Evolutionary conservation across 2,329 filamentous ascomycete genomes (phyloP), one percentile per base, ranked within the genome.

Genomic region (Calonectria hawksworthii): DNA sequence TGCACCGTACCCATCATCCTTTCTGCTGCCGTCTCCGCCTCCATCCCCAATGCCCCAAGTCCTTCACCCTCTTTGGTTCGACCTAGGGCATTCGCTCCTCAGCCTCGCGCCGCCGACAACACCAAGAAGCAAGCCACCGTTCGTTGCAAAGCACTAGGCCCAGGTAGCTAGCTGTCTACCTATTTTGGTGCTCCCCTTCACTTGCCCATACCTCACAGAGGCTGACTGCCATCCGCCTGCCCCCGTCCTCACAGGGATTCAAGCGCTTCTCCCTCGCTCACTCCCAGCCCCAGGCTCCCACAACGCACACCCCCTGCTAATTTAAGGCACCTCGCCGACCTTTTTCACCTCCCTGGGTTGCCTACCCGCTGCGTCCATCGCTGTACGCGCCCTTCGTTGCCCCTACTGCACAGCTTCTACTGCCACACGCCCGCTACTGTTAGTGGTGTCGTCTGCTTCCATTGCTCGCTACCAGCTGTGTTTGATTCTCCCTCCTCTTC

Each of bases 281-380:
- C 61, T 65, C 61, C 61, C 61, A 47, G 41, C 41, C 59, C 61
- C 61, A 47, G 38, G 38, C 41, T 65, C 50, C 66, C 56, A n/a
- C 68, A 28, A 61, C 38, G 23, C 59, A 64, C 56, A 63, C 54
- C 68, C 68, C 68, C 56, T 54, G 59, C 56, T 64, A 70, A 70
- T 52, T 63, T 70, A 64, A 70, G 47, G 56, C 36, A 54, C 68
- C 30, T 64, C 47, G 34, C 56, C 56, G 59, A 18, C 54, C 61
- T 32, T 30, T 16, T 23, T 65, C 26, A 47, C 36, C 36, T 65
- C 56, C 56, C 56, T 63, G 56, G 34, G 23, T 38, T 65, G 38
- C 38, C 61, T 50, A 32, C 59, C 26, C 61, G 41, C 38, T 65
- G 36, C 61, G 44, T 34, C 61, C 38, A 11, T 64, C 36, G 23